Evolutionary conservation across 2,329 filamentous ascomycete species (phyloP), one percentile per base, ranked within the genome.

Genomic region (Clonostachys byssicola): DNA sequence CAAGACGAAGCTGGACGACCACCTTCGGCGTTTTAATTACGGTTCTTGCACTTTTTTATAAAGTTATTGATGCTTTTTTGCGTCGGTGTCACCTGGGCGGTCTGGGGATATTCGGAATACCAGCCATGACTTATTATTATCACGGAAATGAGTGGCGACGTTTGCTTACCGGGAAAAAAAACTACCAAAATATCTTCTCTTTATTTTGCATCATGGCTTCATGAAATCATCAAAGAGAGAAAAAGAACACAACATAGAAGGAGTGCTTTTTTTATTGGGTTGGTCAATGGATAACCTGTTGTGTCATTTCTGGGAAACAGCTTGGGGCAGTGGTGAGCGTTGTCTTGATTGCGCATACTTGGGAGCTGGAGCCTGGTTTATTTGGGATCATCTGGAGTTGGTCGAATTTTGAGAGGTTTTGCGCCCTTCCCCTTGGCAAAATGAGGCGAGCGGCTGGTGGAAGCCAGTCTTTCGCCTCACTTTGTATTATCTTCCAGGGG

Each of bases 241-340:
- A 72, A 72, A 74, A 69, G 59, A 67, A 52, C 56, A 73, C 23
- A 30, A 30, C 75, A 76, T 78, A 78, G 74, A 74, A 48, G 49
- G 60, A 60, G 56, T 55, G 53, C 52, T 57, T 60, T 64, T 57
- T 63, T 51, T 53, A 60, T 66, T 58, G 60, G 60, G 60, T 56
- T 53, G 62, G 54, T 53, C 54, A 54, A 46, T 34, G 45, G 47
- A 46, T 47, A 47, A 48, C 49, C 51, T 48, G 43, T 42, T 43
- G 44, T 42, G 49, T 53, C 45, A 49, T 42, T 47, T 41, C 43
- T 42, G 49, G 46, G 45, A 45, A 64, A 52, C 57, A 66, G 61
- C 59, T 62, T 59, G 62, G 56, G 62, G 56, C 57, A 51, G 51
- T 50, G 49, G 51, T 45, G 47, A 48, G 36, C 36, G 42, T 17